These are phyloP conservation scores for Cystofilobasidium capitatum DNA, from an alignment of 768 basidiomycete genomes.

Conservation along the genomic window DNA sequence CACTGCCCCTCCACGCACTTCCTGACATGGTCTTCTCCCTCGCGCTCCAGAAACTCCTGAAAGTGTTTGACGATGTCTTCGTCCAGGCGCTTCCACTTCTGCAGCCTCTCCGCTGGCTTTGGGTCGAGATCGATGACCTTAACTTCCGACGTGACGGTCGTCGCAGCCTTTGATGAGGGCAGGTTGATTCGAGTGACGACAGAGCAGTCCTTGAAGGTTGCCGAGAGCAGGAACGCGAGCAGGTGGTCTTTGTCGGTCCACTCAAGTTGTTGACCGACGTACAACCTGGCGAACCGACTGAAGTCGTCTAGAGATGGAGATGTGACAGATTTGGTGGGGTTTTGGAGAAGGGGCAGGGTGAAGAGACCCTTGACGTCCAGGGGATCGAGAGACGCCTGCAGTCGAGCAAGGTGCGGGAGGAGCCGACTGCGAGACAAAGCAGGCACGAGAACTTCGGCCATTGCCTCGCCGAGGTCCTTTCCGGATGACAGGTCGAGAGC, in stretches of 20 bases:
- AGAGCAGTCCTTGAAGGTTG: slow-evolving; percentile 96
- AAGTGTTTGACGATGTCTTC: slow-evolving; percentile 47
- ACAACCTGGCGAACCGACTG: slow-evolving; percentile 53
- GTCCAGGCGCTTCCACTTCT: slow-evolving; percentile 67
- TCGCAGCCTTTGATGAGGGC: slow-evolving; percentile 25
- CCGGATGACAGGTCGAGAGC: neutral
- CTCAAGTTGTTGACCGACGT: neutral
- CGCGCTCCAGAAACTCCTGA: neutral
- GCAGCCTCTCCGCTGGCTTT: slow-evolving; percentile 58
- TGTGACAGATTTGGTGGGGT: slow-evolving; percentile 27
- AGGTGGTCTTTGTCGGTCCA: slow-evolving; percentile 45
- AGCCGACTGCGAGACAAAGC: slow-evolving; percentile 35
- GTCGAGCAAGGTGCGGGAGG: slow-evolving; percentile 49
- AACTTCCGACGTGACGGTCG: slow-evolving; percentile 38
- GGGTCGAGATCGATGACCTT: slow-evolving; percentile 78
- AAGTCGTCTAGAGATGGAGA: slow-evolving; percentile 45
- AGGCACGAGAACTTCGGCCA: slow-evolving; percentile 23
- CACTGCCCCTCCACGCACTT: too few species aligned
- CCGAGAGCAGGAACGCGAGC: slow-evolving; percentile 72
- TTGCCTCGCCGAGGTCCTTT: neutral
- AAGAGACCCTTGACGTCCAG: slow-evolving; percentile 74
- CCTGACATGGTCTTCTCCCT: too few species aligned
- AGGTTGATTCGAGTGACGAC: slow-evolving; percentile 46
- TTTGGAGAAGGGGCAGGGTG: slow-evolving; percentile 31
- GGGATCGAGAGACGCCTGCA: slow-evolving; percentile 56